These are phyloP conservation scores for Cucurbita ficifolia DNA, from an alignment of 306 rosid genomes.

Conservation along the genomic window DNA sequence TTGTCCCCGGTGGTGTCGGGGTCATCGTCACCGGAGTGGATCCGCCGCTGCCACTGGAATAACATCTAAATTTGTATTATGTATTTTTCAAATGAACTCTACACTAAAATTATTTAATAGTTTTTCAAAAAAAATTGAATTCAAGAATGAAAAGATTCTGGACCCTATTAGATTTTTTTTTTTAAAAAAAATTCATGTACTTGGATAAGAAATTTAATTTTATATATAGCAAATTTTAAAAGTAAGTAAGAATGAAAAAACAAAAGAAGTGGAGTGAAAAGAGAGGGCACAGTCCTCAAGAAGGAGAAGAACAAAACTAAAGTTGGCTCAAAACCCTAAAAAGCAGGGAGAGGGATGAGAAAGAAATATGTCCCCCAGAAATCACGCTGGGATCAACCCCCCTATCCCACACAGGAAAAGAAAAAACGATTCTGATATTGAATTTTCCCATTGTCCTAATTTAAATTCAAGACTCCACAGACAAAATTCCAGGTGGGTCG, in stretches of 20 bases:
- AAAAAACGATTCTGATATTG: not conserved
- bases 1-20: constrained; percentile 13
- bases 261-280: constrained; percentile 3
- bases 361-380: not conserved
- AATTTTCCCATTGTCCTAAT: not conserved
- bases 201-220: too few species aligned
- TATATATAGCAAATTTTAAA: too few species aligned
- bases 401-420: not conserved
- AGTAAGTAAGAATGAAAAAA: not conserved
- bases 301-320: not conserved
- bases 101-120: too few species aligned
- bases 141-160: too few species aligned
- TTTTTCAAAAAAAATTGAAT: too few species aligned
- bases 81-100: too few species aligned
- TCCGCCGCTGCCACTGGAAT: constrained; percentile 18
- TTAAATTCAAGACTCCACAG: not conserved
- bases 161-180: too few species aligned
- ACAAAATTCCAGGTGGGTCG: not conserved
- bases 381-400: constrained; percentile 1
- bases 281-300: constrained; percentile 18
- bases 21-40: constrained; percentile 18
- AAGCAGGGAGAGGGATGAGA: constrained; percentile 4
- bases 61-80: not conserved
- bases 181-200: too few species aligned
- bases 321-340: constrained; percentile 32